Conservation (phyloP, 2,329 filamentous ascomycete genomes). For the Neopestalotiopsis rosae region DNA sequence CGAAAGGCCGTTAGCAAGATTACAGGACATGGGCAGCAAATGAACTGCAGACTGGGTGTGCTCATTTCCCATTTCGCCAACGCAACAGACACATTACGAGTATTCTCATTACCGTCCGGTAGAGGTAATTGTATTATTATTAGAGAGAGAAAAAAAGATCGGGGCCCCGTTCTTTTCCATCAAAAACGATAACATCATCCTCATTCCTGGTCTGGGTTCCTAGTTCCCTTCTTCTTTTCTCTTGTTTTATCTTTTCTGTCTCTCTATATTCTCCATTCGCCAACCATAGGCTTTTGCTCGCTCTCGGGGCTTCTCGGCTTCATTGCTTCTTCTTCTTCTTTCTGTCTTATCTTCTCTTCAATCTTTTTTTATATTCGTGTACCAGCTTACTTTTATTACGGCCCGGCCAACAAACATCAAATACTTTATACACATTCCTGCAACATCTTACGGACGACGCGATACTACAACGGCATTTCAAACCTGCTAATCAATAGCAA, state of each 20-base stretch:
- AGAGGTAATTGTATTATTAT: no score
- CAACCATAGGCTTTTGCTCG: neutral
- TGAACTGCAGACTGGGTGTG: constrained; percentile 8
- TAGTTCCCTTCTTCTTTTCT: neutral
- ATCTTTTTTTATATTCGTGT: neutral
- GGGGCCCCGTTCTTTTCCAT: neutral
- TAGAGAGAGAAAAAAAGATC: neutral
- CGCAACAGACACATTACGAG: neutral
- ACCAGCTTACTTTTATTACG: neutral
- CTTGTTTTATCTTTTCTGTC: neutral
- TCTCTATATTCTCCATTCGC: neutral
- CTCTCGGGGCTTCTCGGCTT: neutral
- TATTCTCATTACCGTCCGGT: neutral
- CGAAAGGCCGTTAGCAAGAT: constrained; percentile 11
- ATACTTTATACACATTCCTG: no score
- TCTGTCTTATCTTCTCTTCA: neutral
- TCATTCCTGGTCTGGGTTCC: neutral
- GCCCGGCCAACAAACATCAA: neutral
- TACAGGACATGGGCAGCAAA: constrained; percentile 14
- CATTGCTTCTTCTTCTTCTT: neutral
- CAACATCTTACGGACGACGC: no score
- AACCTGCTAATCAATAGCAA: constrained; percentile 10
- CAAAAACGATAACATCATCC: constrained; percentile 7
- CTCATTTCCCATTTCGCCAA: neutral
- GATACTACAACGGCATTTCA: no score